Conservation (phyloP, 352 stramenopile species). For the Plasmopara muralis region DNA sequence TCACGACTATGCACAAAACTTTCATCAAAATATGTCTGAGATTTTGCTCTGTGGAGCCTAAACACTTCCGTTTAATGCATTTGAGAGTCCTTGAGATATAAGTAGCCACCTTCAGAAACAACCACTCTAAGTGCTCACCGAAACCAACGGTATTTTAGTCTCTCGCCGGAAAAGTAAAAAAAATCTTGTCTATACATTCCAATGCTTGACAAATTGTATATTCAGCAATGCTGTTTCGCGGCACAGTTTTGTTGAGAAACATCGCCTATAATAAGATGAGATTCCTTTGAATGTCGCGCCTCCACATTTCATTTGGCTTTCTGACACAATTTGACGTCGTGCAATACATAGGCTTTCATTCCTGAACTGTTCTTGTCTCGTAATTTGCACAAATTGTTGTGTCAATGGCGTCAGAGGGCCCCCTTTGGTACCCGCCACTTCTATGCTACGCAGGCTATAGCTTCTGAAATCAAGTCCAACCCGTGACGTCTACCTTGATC, state of each 20-base stretch:
- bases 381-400: no score
- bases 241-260: not conserved
- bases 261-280: not conserved
- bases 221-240: not conserved
- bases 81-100: not conserved
- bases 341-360: no score
- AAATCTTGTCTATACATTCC: not conserved
- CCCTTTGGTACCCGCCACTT: no score
- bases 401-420: no score
- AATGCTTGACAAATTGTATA: not conserved
- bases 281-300: not conserved
- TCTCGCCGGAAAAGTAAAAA: not conserved
- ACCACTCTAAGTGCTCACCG: not conserved
- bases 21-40: not conserved
- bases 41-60: not conserved
- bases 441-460: no score
- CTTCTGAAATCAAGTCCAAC: no score
- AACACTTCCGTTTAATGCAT: not conserved
- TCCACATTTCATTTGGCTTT: not conserved
- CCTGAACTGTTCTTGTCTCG: no score
- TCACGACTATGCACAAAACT: not conserved
- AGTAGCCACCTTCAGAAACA: not conserved
- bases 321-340: not conserved
- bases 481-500: no score
- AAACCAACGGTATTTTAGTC: not conserved